Evolutionary conservation across 2,329 filamentous ascomycete genomes (phyloP).

Genomic region (Chrysoporthe deuterocubensis): DNA sequence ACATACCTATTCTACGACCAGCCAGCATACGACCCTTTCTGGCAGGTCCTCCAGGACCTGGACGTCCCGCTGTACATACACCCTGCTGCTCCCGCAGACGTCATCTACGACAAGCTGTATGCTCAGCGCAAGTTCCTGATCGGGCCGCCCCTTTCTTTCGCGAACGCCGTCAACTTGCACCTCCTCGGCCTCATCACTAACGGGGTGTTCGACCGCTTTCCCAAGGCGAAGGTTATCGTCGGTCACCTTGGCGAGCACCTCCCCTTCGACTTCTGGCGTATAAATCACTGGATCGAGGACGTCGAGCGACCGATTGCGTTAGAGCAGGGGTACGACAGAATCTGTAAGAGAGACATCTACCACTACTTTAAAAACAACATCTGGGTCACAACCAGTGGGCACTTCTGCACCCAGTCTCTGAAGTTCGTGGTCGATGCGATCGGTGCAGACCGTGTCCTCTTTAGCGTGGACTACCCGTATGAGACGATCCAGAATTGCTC

Average conservation of each 20-base stretch:
- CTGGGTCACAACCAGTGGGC: slow-evolving; percentile 61
- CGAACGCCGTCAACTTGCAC: slow-evolving; percentile 63
- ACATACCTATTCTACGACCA: slow-evolving; percentile 68
- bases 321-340: slow-evolving; percentile 53
- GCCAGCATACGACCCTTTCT: slow-evolving; percentile 65
- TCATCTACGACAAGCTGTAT: slow-evolving; percentile 42
- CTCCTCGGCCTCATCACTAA: slow-evolving; percentile 55
- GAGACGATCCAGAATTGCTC: slow-evolving; percentile 50
- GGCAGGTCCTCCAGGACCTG: slow-evolving; percentile 59
- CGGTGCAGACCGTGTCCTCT: slow-evolving; percentile 54
- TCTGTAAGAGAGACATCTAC: slow-evolving; percentile 52
- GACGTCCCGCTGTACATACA: slow-evolving; percentile 70
- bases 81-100: slow-evolving; percentile 60
- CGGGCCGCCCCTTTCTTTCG: slow-evolving; percentile 62
- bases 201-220: slow-evolving; percentile 54
- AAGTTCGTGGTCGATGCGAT: slow-evolving; percentile 54
- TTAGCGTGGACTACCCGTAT: slow-evolving; percentile 58
- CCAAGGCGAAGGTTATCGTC: slow-evolving; percentile 50
- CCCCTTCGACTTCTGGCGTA: slow-evolving; percentile 54
- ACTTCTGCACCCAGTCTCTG: slow-evolving; percentile 58
- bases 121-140: slow-evolving; percentile 62
- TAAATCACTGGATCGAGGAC: slow-evolving; percentile 61
- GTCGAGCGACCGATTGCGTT: slow-evolving; percentile 33
- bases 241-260: slow-evolving; percentile 55
- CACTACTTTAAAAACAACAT: slow-evolving; percentile 58